These are phyloP conservation scores for Pestalotiopsis sp. DNA, from an alignment of 2,329 filamentous ascomycete species.

Conservation along the genomic window DNA sequence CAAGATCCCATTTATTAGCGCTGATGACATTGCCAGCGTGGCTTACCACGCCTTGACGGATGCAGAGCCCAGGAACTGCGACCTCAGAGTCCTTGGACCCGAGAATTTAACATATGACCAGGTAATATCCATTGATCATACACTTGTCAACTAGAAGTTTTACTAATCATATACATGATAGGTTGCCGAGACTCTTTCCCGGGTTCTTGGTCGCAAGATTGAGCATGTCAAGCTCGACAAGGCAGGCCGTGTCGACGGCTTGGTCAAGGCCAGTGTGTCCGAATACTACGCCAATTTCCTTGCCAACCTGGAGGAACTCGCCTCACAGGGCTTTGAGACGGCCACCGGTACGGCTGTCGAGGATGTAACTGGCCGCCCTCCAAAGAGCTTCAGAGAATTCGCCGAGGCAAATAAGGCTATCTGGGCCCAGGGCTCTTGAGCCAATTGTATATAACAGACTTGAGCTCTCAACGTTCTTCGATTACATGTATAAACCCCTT, in stretches of 20 bases:
- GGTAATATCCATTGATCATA: background rate
- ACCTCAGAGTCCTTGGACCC: constrained; percentile 21
- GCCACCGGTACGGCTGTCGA: constrained; percentile 20
- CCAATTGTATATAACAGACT: background rate
- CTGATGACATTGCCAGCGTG: constrained; percentile 22
- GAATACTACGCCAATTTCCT: constrained; percentile 22
- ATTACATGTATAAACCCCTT: background rate
- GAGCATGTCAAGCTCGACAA: constrained; percentile 25
- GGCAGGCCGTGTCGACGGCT: constrained; percentile 16
- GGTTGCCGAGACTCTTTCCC: constrained; percentile 23
- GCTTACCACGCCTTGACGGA: constrained; percentile 25
- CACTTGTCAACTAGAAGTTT: too few species aligned
- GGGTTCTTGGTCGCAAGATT: constrained; percentile 24
- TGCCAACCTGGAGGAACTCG: constrained; percentile 20
- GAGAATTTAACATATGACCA: constrained; percentile 20
- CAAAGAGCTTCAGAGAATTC: constrained; percentile 19
- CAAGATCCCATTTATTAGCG: constrained; percentile 24
- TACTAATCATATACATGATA: background rate
- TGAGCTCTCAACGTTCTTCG: background rate
- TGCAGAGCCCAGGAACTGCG: constrained; percentile 22
- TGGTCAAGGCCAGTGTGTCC: constrained; percentile 19
- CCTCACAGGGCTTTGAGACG: constrained; percentile 20
- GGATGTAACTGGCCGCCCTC: constrained; percentile 21
- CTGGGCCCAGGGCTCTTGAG: background rate
- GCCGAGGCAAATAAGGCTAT: background rate